Evolutionary conservation across 148 eudicot genomes (phyloP), one percentile per base, ranked within the genome.

Genomic region (Rhododendron williamsianum): DNA sequence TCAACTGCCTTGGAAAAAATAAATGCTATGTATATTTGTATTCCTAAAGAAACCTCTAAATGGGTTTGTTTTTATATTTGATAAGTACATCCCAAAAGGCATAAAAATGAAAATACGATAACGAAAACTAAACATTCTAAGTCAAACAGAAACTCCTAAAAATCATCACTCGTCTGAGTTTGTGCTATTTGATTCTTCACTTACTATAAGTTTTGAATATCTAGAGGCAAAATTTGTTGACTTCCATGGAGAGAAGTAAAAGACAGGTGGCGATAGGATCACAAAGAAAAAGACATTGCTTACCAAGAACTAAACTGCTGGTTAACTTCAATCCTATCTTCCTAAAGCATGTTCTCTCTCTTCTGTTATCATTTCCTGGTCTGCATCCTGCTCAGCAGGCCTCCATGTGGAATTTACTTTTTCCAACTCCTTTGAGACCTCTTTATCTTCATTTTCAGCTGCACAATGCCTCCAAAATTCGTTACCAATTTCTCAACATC

Each of bases 311-410:
- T 74, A 97, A 88, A 83, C 86, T 88, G 84, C 90, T 87, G 69
- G 87, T 89, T 92, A 89, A 91, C 91, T 89, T 97, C 87, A 94
- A 74, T 80, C 94, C 96, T 78, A 97, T 92, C 86, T 92, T 91
- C 86, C 94, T 89, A 41, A 92, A 90, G 88, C 96, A 95, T 73
- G 80, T 91, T 85, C 98, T 93, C 88, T 97, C 99, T 97, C 99
- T 69, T 91, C 90, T 27, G 99, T 91, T 43, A 97, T 88, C 86
- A 92, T 85, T 90, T 97, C 99, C 83, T 88, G 90, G 87, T 97
- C 99, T 54, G 87, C 87, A 60, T 94, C 96, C 69, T 82, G 80
- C 86, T 90, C 94, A 56, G 94, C 87, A 77, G 91, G 93, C 79
- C 85, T 87, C 93, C 94, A 93, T 63, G 86, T 85, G 33, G 90